phyloP scores from a whole-genome alignment of 805 yeast genomes.

The Schizosaccharomyces cryophilus region DNA sequence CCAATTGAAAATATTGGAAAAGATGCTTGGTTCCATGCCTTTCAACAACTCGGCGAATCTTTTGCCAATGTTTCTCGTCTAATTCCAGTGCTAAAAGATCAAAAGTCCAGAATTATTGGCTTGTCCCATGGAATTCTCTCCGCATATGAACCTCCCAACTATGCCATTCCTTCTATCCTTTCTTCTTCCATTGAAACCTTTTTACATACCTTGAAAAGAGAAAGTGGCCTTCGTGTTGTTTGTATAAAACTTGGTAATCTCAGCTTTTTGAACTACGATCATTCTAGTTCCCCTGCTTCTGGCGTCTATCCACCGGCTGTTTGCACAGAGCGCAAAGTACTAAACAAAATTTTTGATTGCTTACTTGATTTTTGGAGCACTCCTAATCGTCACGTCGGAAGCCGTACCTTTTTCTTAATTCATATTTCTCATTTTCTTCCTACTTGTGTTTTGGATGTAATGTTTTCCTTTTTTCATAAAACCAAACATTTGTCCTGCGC shows the following conservation, averaged over 20 bases:
- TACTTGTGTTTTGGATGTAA: not conserved
- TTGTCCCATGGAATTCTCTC: not conserved
- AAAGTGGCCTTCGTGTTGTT: not conserved
- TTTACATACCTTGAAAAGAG: not conserved
- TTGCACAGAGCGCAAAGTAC: not conserved
- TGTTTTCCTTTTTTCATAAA: not conserved
- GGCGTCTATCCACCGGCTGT: not conserved
- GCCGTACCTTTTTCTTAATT: not conserved
- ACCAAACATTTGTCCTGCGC: not conserved
- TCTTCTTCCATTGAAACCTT: not conserved
- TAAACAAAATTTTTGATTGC: not conserved
- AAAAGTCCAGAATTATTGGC: not conserved
- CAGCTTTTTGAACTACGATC: not conserved
- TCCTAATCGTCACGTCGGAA: not conserved
- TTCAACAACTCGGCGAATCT: not conserved
- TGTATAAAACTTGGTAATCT: not conserved
- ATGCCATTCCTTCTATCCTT: not conserved
- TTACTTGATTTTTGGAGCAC: not conserved
- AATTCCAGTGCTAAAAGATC: not conserved
- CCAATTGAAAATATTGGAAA: not conserved
- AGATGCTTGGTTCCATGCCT: not conserved
- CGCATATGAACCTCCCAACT: not conserved
- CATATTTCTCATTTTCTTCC: not conserved
- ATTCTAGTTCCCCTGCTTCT: not conserved
- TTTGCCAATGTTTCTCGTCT: not conserved